Conservation (phyloP, 2,329 filamentous ascomycete species). For the Cladophialophora psammophila region DNA sequence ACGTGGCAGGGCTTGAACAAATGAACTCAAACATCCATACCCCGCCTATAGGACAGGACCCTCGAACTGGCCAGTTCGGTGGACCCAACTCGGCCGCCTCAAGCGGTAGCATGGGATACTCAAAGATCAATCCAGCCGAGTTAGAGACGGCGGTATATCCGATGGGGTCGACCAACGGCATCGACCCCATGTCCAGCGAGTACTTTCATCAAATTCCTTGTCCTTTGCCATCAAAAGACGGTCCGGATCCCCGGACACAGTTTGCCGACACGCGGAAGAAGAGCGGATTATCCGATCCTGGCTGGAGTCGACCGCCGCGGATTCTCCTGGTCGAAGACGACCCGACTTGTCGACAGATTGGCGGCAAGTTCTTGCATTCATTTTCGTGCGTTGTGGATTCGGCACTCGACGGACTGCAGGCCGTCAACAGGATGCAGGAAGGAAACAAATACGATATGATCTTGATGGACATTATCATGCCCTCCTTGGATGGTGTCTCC, state of each 20-base stretch:
- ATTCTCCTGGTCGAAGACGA: slow-evolving; percentile 91
- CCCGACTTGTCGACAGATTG: slow-evolving; percentile 70
- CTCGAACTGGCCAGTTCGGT: slow-evolving; percentile 59
- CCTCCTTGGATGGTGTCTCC: slow-evolving; percentile 90
- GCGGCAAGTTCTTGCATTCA: slow-evolving; percentile 70
- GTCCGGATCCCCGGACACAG: slow-evolving; percentile 53
- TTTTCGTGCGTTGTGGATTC: slow-evolving; percentile 70
- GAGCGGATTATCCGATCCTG: slow-evolving; percentile 66
- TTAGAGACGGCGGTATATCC: slow-evolving; percentile 83
- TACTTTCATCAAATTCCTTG: slow-evolving; percentile 96
- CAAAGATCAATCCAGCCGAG: slow-evolving; percentile 60
- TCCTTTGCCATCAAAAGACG: slow-evolving; percentile 62
- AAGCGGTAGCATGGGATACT: slow-evolving; percentile 59
- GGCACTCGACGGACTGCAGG: slow-evolving; percentile 85
- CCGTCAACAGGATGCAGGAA: slow-evolving; percentile 81
- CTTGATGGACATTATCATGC: slow-evolving; percentile 97
- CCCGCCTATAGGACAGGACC: slow-evolving; percentile 37
- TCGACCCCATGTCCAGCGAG: slow-evolving; percentile 92
- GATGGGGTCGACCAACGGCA: slow-evolving; percentile 87
- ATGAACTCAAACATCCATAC: slow-evolving; percentile 55
- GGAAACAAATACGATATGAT: slow-evolving; percentile 73
- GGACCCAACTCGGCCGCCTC: slow-evolving; percentile 56
- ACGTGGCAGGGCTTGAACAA: slow-evolving; percentile 69
- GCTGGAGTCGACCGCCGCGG: slow-evolving; percentile 73
- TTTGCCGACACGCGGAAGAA: slow-evolving; percentile 65